Evolutionary conservation across 2,329 filamentous ascomycete genomes (phyloP), one percentile per base, ranked within the genome.

Genomic region (Trichoderma koningii): DNA sequence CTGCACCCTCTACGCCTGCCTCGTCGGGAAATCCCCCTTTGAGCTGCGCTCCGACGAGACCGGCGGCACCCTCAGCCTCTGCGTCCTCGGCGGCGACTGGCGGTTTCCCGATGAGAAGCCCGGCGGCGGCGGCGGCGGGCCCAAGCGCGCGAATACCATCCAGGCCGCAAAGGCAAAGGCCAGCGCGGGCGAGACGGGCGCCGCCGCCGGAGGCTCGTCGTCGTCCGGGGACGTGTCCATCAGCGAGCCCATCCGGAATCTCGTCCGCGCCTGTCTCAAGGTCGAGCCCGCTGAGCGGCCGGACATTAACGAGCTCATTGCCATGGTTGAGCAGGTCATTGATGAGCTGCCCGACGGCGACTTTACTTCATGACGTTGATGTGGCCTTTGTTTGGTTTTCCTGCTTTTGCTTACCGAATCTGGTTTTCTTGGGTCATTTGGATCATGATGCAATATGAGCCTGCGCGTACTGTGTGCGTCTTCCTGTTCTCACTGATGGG

Each of bases 31-130:
- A 78, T 96, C 91, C 15, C 95, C 95, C 2, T 99, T 99, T 72
- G 95, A 99, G 81, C 91, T 93, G 75, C 89, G 95, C 67, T 94
- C 89, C 69, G 95, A 99, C 76, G 94, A 99, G 81, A 98, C 95
- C 0, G 95, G 95, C 69, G 95, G 95, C 51, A 95, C 90, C 69
- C 80, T 99, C 69, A 96, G 91, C 70, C 90, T 98, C 70, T 98
- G 94, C 75, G 91, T 98, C 19, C 81, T 97, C 17, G 91, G 93
- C 66, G 95, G 94, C 45, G 94, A 98, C 78, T 99, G 95, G 94
- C 85, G 93, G 59, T 99, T 98, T 77, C 95, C 95, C 0, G 93
- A 97, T 71, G 93, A 97, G 75, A 88, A 89, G 0, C 85, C 85
- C 4, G 83, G 82, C 50, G 85, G 85, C 45, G 60, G 50, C 3